These are phyloP conservation scores for Tulasnella sp. DNA, from an alignment of 768 basidiomycete species.

Conservation along the genomic window DNA sequence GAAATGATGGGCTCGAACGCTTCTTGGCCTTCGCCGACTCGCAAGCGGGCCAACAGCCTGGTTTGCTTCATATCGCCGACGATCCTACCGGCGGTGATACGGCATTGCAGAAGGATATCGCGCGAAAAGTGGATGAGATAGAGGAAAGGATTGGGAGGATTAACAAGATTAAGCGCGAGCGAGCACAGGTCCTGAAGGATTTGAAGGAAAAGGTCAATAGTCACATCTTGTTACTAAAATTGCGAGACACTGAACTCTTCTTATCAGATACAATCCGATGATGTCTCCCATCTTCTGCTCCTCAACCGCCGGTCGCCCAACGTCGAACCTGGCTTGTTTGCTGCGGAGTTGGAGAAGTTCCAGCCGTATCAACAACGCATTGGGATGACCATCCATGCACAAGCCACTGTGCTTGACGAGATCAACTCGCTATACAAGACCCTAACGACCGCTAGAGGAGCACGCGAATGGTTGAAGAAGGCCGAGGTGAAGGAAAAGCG, in stretches of 20 bases:
- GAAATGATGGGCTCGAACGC: constrained; percentile 49
- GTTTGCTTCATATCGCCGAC: constrained; percentile 74
- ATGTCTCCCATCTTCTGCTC: constrained; percentile 92
- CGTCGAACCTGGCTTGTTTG: constrained; percentile 86
- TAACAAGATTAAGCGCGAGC: constrained; percentile 81
- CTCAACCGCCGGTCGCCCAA: constrained; percentile 84
- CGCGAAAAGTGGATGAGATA: constrained; percentile 68
- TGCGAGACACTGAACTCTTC: not conserved
- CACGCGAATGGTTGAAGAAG: constrained; percentile 71
- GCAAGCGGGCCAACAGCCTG: constrained; percentile 54
- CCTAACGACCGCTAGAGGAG: constrained; percentile 71
- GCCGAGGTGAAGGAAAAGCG: constrained; percentile 82
- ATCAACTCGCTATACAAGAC: constrained; percentile 71
- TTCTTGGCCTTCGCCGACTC: constrained; percentile 50
- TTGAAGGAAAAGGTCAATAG: constrained; percentile 86
- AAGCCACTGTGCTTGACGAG: constrained; percentile 74
- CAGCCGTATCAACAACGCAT: constrained; percentile 86
- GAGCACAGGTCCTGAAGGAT: constrained; percentile 86
- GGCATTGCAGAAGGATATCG: constrained; percentile 68
- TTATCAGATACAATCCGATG: constrained; percentile 85
- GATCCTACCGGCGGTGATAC: constrained; percentile 63
- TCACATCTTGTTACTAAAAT: constrained; percentile 36
- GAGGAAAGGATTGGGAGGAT: constrained; percentile 77
- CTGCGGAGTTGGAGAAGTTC: constrained; percentile 95
- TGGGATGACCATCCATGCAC: constrained; percentile 73